Evolutionary conservation across 768 basidiomycete genomes (phyloP), one percentile per base, ranked within the genome.

Genomic region (Lactarius pseudohatsudake): DNA sequence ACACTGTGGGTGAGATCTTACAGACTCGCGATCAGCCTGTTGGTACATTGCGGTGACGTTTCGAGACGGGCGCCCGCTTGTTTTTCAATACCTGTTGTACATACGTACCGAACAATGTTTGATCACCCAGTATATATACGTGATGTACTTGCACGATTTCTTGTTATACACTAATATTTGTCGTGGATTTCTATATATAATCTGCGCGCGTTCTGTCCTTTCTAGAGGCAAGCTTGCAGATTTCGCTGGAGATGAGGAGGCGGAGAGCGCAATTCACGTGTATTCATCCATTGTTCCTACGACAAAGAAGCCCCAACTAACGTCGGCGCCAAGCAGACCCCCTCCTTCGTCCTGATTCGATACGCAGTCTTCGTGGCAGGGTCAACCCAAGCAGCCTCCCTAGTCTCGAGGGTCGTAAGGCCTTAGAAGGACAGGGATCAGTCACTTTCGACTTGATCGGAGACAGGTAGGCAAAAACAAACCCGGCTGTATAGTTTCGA

Each of bases 401-500:
- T 84, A 18, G 85, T 85, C 62, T 95, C 90, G 6, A 98, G 82
- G 7, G 97, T 98, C 43, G 83, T 94, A 75, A 99, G 97, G 22
- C 89, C 92, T 88, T 70, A 58, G 28, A 55, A 22, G 60, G 22
- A 60, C 7, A 10, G 26, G 34, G 30, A 70, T 34, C 40, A 32
- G 57, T 59, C 13, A 40, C 41, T 22, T 32, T 15, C 13, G 65
- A 32, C 62, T 41, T 9, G 3, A 41, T 50, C 11, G 11, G 63
- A 65, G n/a, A 57, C 5, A 9, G 56, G 57, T 60, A 55, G 58
- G 70, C 56, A 41, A 62, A 63, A n/a, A 61, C 77, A 28, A 71
- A 89, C 93, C 90, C 59, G 95, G 94, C 75, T 97, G 97, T 59
- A 99, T 86, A 0, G 95, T 90, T 79, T 99, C 97, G 73, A 98